These are phyloP conservation scores for Hortiboletus campestris DNA, from an alignment of 768 basidiomycete genomes.

Conservation along the genomic window DNA sequence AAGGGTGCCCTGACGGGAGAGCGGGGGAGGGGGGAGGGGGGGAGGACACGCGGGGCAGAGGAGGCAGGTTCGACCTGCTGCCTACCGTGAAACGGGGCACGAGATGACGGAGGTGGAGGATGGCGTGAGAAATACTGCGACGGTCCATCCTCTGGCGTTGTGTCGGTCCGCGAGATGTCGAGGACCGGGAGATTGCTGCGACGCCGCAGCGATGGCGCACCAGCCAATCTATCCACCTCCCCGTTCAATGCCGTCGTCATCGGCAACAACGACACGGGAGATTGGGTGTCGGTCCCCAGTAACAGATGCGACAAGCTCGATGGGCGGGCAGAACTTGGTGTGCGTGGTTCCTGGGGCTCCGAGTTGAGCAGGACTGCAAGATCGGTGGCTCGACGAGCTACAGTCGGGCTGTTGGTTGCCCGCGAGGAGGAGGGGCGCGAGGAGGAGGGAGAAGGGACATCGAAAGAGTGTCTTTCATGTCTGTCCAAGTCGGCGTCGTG, in stretches of 20 bases:
- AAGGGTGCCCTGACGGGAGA: constrained; percentile 28
- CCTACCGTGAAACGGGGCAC: constrained; percentile 17
- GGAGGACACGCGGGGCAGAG: constrained; percentile 24
- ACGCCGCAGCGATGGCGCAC: constrained; percentile 29
- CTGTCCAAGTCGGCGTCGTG: constrained; percentile 29
- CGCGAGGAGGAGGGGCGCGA: constrained; percentile 37
- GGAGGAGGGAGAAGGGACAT: constrained; percentile 37
- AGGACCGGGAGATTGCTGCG: constrained; percentile 32
- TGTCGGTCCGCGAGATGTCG: constrained; percentile 33
- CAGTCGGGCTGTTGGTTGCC: constrained; percentile 43
- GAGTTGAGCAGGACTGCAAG: constrained; percentile 76
- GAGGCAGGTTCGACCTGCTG: constrained; percentile 25
- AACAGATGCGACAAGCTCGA: constrained; percentile 46
- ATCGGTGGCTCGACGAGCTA: constrained; percentile 66
- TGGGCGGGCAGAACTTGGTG: constrained; percentile 36
- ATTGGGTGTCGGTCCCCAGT: constrained; percentile 28
- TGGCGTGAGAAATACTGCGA: constrained; percentile 28
- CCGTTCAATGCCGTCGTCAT: constrained; percentile 10
- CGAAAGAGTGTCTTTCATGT: constrained; percentile 27
- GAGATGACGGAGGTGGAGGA: constrained; percentile 18
- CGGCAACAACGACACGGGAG: constrained; percentile 18
- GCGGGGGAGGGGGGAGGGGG: constrained; percentile 30
- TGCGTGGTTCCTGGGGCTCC: constrained; percentile 41
- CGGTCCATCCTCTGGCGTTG: constrained; percentile 18
- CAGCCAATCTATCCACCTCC: constrained; percentile 27